These are phyloP conservation scores for Penicillium aurantiogriseum DNA, from an alignment of 2,329 filamentous ascomycete species.

Conservation along the genomic window DNA sequence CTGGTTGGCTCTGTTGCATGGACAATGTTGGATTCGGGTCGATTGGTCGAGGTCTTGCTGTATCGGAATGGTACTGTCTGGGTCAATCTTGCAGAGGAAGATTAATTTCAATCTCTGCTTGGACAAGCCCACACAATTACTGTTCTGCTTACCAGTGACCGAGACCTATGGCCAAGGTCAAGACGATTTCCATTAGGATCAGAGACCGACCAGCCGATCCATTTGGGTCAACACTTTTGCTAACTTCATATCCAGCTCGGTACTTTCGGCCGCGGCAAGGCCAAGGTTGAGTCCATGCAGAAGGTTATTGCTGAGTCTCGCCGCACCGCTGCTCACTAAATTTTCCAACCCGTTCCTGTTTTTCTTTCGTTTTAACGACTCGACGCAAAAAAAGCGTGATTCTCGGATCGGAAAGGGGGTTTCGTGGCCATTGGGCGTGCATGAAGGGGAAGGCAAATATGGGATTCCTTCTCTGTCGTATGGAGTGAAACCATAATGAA, in stretches of 20 bases:
- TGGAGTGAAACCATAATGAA: slow-evolving; percentile 31
- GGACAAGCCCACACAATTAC: not conserved
- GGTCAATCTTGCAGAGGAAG: not conserved
- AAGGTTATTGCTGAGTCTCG: slow-evolving; percentile 96
- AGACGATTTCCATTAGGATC: not conserved
- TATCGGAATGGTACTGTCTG: slow-evolving; percentile 2
- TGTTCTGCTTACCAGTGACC: not conserved
- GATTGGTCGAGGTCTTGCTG: not conserved
- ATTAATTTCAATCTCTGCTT: not conserved
- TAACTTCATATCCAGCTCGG: slow-evolving; percentile 65
- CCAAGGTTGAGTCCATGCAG: slow-evolving; percentile 99
- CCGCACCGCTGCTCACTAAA: slow-evolving; percentile 65
- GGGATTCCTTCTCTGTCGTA: slow-evolving; percentile 24
- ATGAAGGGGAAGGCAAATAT: slow-evolving; percentile 30
- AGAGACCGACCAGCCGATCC: not conserved
- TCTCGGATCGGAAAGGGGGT: slow-evolving; percentile 27
- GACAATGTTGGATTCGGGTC: not conserved
- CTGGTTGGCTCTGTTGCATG: not conserved
- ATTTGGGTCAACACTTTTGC: not conserved
- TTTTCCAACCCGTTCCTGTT: slow-evolving; percentile 23
- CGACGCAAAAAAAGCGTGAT: slow-evolving; percentile 27
- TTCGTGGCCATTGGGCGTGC: slow-evolving; percentile 24
- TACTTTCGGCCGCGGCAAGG: slow-evolving; percentile 98
- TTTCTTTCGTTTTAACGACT: slow-evolving; percentile 28
- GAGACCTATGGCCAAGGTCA: not conserved